Percentiles rank a stretch among this genome's conserved stretches.
Conservation (phyloP, 768 basidiomycete species). For the Kwoniella heveanensis region DNA sequence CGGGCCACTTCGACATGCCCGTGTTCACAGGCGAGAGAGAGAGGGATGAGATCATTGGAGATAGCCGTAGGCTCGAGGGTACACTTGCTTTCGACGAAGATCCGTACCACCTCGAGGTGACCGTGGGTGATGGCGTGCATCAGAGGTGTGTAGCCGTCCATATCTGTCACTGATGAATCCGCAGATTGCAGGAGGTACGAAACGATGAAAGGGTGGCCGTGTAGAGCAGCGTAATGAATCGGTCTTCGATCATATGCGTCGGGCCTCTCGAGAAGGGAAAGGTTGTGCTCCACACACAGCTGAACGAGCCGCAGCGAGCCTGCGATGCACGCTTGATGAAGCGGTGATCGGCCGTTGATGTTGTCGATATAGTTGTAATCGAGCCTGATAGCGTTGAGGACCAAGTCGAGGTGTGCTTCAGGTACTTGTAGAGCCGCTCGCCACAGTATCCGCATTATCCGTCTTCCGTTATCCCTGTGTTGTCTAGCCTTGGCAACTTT, state of each 20-base stretch:
- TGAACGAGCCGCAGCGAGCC: constrained; percentile 76
- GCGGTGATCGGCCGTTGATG: constrained; percentile 90
- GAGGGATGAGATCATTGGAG: constrained; percentile 72
- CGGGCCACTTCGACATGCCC: constrained; percentile 82
- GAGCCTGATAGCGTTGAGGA: constrained; percentile 65
- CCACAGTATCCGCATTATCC: constrained; percentile 92
- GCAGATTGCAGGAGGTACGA: constrained; percentile 71
- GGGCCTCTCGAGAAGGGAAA: constrained; percentile 69
- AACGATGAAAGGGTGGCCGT: constrained; percentile 78
- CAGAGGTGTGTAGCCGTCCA: constrained; percentile 92
- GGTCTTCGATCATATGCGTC: constrained; percentile 93
- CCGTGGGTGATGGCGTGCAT: constrained; percentile 90
- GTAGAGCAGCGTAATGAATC: constrained; percentile 93
- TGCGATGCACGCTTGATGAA: constrained; percentile 89
- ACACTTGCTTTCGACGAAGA: constrained; percentile 68
- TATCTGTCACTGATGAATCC: constrained; percentile 69
- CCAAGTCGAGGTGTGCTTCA: constrained; percentile 73
- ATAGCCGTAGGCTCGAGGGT: constrained; percentile 64
- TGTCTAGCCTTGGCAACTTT: constrained; percentile 58
- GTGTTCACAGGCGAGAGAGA: constrained; percentile 86
- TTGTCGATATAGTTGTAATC: constrained; percentile 93
- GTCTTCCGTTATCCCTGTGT: constrained; percentile 58
- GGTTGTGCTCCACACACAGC: constrained; percentile 70
- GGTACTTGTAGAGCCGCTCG: constrained; percentile 63
- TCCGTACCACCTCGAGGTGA: constrained; percentile 75